A percentile compares a stretch with the other conserved stretches of the same genome.
phyloP scores from a whole-genome alignment of 805 yeast genomes.

The Peterozyma toletana region DNA sequence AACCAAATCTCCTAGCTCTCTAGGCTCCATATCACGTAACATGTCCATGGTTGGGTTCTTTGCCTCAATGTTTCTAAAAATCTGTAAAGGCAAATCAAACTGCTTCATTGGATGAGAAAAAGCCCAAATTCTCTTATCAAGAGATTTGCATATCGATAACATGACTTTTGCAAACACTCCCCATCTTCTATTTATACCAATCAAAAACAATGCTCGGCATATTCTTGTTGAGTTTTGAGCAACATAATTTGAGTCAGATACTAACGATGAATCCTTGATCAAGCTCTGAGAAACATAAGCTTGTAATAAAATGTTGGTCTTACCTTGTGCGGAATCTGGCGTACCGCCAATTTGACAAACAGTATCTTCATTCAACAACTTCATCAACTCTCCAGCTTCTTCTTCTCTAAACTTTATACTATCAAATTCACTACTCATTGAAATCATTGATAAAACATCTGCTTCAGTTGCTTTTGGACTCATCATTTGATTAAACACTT shows the following conservation, averaged over 20 bases:
- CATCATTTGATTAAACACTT: slow-evolving; percentile 79
- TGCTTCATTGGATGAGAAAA: slow-evolving; percentile 87
- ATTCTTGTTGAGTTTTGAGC: slow-evolving; percentile 95
- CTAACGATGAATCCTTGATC: slow-evolving; percentile 72
- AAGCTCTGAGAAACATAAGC: slow-evolving; percentile 74
- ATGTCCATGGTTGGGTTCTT: slow-evolving; percentile 66
- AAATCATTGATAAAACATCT: slow-evolving; percentile 78
- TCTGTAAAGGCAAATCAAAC: slow-evolving; percentile 68
- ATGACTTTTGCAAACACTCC: slow-evolving; percentile 70
- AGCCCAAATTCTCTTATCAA: slow-evolving; percentile 82
- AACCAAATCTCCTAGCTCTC: slow-evolving; percentile 83
- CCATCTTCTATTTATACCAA: slow-evolving; percentile 89
- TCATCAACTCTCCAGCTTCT: slow-evolving; percentile 67
- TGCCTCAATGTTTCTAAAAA: slow-evolving; percentile 52
- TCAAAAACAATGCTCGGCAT: slow-evolving; percentile 80
- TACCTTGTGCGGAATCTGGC: slow-evolving; percentile 70
- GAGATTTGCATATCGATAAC: slow-evolving; percentile 77
- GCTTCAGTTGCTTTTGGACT: slow-evolving; percentile 87
- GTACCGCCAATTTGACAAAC: slow-evolving; percentile 83
- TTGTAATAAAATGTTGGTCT: slow-evolving; percentile 82
- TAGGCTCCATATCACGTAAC: slow-evolving; percentile 62
- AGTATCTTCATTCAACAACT: slow-evolving; percentile 47
- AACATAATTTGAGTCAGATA: slow-evolving; percentile 85
- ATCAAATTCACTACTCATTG: slow-evolving; percentile 92
- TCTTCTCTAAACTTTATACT: slow-evolving; percentile 84